phyloP scores from a whole-genome alignment of 139 green algal species.

The Tetradesmus lagerheimii region DNA sequence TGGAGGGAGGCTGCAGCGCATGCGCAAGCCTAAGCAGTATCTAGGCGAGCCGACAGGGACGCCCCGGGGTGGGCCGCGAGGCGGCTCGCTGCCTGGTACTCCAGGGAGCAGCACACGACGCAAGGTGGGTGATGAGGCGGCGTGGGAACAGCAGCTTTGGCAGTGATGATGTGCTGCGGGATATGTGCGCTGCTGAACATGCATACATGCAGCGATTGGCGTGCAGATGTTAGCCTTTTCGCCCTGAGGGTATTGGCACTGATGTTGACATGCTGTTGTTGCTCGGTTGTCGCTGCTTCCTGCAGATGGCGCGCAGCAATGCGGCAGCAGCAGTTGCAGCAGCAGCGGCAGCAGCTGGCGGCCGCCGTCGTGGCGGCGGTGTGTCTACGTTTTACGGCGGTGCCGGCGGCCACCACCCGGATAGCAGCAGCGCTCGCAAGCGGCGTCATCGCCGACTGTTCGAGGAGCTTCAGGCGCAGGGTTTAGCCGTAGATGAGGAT shows the following conservation, averaged over 20 bases:
- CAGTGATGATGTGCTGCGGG: too few species aligned
- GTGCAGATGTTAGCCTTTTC: too few species aligned
- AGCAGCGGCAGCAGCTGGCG: neutral
- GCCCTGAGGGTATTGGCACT: too few species aligned
- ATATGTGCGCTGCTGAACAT: too few species aligned
- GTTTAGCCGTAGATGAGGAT: neutral
- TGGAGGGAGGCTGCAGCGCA: neutral
- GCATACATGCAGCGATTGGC: too few species aligned
- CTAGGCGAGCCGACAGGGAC: neutral
- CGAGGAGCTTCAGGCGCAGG: neutral
- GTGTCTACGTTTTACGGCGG: neutral
- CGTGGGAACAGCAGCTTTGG: too few species aligned
- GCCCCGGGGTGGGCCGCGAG: neutral
- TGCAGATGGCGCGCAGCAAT: neutral
- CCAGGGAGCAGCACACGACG: conserved; percentile 23
- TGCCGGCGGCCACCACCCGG: neutral
- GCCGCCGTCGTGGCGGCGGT: neutral
- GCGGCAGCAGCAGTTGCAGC: neutral
- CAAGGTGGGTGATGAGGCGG: neutral
- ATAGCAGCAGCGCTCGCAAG: conserved; percentile 33
- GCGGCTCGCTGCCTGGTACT: conserved; percentile 14
- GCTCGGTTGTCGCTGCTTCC: neutral
- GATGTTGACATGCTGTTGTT: neutral
- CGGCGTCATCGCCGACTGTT: conserved; percentile 32
- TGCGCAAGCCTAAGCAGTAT: conserved; percentile 19